These are phyloP conservation scores for Cryptomeria japonica DNA, from an alignment of 75 land plant species.

Conservation along the genomic window DNA sequence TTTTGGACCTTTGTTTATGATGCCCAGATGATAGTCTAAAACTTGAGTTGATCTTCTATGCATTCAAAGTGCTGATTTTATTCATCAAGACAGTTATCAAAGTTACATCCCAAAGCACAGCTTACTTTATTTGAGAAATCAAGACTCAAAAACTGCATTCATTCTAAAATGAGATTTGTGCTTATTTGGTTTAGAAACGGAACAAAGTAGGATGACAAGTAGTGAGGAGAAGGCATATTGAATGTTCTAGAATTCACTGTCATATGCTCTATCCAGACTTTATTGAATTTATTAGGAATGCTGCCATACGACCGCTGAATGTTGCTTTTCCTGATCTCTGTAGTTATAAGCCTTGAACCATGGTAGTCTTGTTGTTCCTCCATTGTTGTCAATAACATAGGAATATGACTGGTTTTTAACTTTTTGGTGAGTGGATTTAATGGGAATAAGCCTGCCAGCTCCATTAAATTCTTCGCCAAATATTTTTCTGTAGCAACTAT, in stretches of 20 bases:
- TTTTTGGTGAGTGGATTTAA: not conserved
- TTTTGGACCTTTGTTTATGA: not conserved
- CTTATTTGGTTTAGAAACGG: too few relatives aligned
- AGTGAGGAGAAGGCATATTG: not conserved
- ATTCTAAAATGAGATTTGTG: too few relatives aligned
- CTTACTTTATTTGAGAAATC: too few relatives aligned
- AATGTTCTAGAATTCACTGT: not conserved
- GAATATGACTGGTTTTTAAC: not conserved
- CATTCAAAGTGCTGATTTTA: too few relatives aligned
- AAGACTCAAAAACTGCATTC: too few relatives aligned
- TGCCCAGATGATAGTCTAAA: too few relatives aligned
- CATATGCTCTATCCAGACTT: not conserved
- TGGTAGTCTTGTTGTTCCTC: not conserved
- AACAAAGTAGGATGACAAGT: too few relatives aligned
- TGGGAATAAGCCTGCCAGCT: not conserved
- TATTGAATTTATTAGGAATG: not conserved
- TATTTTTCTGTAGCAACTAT: not conserved
- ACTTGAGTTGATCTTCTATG: too few relatives aligned
- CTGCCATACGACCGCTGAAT: not conserved
- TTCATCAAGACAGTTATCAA: too few relatives aligned
- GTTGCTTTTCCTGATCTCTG: not conserved
- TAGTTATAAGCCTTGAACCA: not conserved
- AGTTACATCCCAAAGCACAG: too few relatives aligned
- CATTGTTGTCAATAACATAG: not conserved
- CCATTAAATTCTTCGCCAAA: not conserved